Evolutionary conservation across 2,329 filamentous ascomycete genomes (phyloP).

Genomic region (Magnaporthales sp.): DNA sequence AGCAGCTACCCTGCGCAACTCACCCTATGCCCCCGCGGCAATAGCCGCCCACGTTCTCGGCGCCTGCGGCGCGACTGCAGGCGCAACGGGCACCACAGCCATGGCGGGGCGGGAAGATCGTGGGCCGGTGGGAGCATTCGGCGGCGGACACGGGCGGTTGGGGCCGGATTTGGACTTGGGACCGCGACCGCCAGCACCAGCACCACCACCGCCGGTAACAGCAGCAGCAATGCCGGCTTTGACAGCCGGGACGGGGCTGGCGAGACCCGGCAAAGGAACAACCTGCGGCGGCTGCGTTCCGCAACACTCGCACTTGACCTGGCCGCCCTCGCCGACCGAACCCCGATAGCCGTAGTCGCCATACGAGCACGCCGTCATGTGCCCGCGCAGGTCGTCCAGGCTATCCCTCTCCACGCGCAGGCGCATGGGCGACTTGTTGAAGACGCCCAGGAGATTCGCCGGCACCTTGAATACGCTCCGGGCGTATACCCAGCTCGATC

Average conservation of each 20-base stretch:
- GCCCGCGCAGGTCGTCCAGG: slow-evolving; percentile 1
- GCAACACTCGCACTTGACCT: neutral
- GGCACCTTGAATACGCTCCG: slow-evolving; percentile 12
- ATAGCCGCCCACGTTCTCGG: neutral
- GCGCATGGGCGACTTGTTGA: slow-evolving; percentile 9
- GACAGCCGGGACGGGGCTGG: too few relatives aligned
- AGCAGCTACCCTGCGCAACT: neutral
- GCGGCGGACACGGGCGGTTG: too few relatives aligned
- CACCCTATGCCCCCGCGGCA: neutral
- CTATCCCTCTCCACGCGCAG: slow-evolving; percentile 5
- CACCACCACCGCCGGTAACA: too few relatives aligned
- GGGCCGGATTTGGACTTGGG: neutral
- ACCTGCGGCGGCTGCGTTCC: too few relatives aligned
- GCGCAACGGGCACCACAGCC: neutral
- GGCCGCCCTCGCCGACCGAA: neutral
- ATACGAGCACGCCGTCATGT: neutral
- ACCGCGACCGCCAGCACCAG: neutral
- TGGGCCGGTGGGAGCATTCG: neutral
- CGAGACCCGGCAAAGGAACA: neutral
- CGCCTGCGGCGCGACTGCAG: neutral
- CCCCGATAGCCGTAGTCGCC: neutral
- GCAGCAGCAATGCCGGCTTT: neutral
- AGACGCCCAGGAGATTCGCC: slow-evolving; percentile 9
- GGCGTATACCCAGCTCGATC: slow-evolving; percentile 14
- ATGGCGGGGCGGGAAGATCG: neutral